Conservation (phyloP, 805 yeast species). For the Saturnispora hagleri region DNA sequence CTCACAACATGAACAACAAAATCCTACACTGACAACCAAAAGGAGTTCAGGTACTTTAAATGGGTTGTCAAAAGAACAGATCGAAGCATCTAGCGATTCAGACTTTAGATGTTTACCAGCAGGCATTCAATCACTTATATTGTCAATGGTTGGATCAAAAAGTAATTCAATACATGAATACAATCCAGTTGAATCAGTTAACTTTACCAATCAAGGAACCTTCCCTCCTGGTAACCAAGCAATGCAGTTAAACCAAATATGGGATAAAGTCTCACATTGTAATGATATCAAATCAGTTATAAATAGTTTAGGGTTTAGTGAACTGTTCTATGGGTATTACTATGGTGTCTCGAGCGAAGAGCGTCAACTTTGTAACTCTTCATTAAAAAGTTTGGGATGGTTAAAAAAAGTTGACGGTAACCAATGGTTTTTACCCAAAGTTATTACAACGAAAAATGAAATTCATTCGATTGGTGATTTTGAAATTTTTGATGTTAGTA, state of each 20-base stretch:
- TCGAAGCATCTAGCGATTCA: conserved; percentile 15
- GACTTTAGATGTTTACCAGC: conserved; percentile 28
- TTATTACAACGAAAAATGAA: conserved; percentile 30
- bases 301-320: conserved; percentile 25
- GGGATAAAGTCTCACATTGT: conserved; percentile 23
- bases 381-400: conserved; percentile 33
- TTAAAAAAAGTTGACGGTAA: conserved; percentile 16
- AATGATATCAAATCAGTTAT: conserved; percentile 21
- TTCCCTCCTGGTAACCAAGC: conserved; percentile 29
- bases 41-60: background rate
- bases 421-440: conserved; percentile 32
- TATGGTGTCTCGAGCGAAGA: conserved; percentile 35
- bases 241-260: conserved; percentile 25
- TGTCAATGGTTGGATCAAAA: conserved; percentile 22
- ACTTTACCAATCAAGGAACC: conserved; percentile 18
- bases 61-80: background rate
- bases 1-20: background rate
- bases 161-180: conserved; percentile 13
- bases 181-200: conserved; percentile 11
- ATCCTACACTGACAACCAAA: background rate
- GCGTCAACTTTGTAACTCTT: conserved; percentile 28
- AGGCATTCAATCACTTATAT: conserved; percentile 27
- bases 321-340: conserved; percentile 37
- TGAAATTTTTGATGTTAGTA: conserved; percentile 34
- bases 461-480: conserved; percentile 35